Conservation (phyloP, 2,329 filamentous ascomycete genomes). For the Exophiala sp. region DNA sequence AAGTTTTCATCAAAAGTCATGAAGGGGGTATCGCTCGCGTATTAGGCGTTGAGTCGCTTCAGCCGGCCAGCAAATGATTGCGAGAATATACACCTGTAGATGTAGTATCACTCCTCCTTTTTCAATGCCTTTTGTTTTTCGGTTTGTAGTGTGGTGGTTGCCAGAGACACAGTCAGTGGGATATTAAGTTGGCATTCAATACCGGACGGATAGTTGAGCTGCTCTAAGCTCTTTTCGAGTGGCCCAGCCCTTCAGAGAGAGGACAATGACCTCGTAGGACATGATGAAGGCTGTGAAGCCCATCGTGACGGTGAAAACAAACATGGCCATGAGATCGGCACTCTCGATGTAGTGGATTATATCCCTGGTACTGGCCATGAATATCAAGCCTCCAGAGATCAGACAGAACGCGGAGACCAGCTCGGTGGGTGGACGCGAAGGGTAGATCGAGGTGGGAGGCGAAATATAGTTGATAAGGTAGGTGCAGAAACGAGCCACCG, state of each 20-base stretch:
- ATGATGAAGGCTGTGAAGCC: constrained; percentile 76
- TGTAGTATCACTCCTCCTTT: constrained; percentile 9
- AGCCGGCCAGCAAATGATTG: constrained; percentile 16
- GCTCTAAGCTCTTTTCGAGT: constrained; percentile 39
- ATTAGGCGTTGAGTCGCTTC: constrained; percentile 8
- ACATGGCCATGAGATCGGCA: constrained; percentile 80
- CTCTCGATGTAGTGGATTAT: constrained; percentile 70
- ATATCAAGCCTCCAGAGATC: constrained; percentile 79
- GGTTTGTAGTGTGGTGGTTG: not conserved
- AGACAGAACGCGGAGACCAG: constrained; percentile 81
- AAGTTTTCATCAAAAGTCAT: constrained; percentile 5
- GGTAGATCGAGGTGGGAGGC: constrained; percentile 72
- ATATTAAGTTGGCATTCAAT: constrained; percentile 4
- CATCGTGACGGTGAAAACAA: constrained; percentile 82
- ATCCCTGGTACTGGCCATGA: constrained; percentile 82
- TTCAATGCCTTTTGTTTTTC: not conserved
- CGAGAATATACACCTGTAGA: constrained; percentile 6
- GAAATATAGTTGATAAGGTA: constrained; percentile 75
- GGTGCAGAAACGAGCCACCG: constrained; percentile 69
- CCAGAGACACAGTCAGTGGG: constrained; percentile 1
- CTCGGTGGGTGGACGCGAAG: constrained; percentile 82
- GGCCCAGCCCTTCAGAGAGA: constrained; percentile 87
- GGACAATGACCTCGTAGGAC: constrained; percentile 71
- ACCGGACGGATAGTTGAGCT: constrained; percentile 1
- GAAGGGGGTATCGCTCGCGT: constrained; percentile 8